Evolutionary conservation across 1,284 basidiomycete species (phyloP).

Genomic region (Exobasidium cylindrosporum): DNA sequence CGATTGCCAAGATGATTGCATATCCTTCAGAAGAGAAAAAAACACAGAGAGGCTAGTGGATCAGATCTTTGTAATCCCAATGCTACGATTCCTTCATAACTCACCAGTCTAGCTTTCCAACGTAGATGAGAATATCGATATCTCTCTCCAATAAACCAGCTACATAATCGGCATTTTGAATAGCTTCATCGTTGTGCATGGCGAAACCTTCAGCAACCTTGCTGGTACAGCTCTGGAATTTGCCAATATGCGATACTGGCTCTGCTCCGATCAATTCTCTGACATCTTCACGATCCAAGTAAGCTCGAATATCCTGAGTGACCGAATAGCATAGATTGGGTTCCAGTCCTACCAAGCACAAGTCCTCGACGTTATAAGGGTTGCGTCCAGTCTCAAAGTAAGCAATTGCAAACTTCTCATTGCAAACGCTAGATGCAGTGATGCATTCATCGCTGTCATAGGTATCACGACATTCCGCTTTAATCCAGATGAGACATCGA

Average conservation of each 20-base stretch:
- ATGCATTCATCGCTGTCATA: constrained; percentile 27
- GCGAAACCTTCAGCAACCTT: constrained; percentile 27
- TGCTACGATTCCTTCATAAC: neutral
- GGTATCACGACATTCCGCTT: constrained; percentile 11
- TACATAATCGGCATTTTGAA: constrained; percentile 60
- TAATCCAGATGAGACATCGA: constrained; percentile 16
- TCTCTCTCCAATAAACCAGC: constrained; percentile 71
- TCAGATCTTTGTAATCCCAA: no score
- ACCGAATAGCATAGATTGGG: constrained; percentile 41
- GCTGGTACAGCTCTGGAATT: constrained; percentile 22
- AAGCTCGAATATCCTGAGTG: constrained; percentile 36
- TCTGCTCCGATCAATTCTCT: constrained; percentile 36
- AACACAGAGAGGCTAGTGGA: no score
- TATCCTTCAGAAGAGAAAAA: no score
- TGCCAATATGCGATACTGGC: constrained; percentile 33
- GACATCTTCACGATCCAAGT: constrained; percentile 45
- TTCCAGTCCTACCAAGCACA: constrained; percentile 31
- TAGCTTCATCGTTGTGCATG: constrained; percentile 19
- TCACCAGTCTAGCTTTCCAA: constrained; percentile 59
- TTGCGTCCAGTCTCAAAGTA: constrained; percentile 39
- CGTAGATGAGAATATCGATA: constrained; percentile 70
- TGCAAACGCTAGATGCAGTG: constrained; percentile 23
- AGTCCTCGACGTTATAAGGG: constrained; percentile 47
- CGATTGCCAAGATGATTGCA: constrained; percentile 45
- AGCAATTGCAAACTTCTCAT: constrained; percentile 25